A percentile compares a stretch with the other conserved stretches of the same genome.
These are phyloP conservation scores for Uronychia setigera DNA, from an alignment of 73 alveolate species.

Conservation along the genomic window DNA sequence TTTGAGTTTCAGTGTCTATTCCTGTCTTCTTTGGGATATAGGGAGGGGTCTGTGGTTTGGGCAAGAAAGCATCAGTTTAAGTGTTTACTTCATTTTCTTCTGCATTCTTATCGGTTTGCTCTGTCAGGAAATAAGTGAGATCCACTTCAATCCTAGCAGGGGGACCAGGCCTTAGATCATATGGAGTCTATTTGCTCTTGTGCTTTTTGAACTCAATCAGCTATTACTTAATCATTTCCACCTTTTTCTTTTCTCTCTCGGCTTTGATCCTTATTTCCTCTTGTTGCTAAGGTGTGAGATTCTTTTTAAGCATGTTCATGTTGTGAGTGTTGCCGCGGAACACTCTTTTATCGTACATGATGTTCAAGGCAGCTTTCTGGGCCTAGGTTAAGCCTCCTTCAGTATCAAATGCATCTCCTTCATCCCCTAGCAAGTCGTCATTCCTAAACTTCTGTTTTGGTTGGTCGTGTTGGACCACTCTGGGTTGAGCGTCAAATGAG, in stretches of 20 bases:
- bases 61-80: slow-evolving; percentile 93
- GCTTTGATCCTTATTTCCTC: slow-evolving; percentile 57
- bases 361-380: background rate
- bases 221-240: slow-evolving; percentile 64
- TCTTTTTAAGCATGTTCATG: slow-evolving; percentile 41
- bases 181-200: slow-evolving; percentile 74
- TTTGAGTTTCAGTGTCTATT: slow-evolving; percentile 95
- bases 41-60: slow-evolving; percentile 92
- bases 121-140: slow-evolving; percentile 86
- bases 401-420: background rate
- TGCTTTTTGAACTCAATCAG: slow-evolving; percentile 75
- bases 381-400: background rate
- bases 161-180: slow-evolving; percentile 91
- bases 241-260: slow-evolving; percentile 68
- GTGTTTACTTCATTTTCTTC: slow-evolving; percentile 73
- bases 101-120: slow-evolving; percentile 64
- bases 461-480: slow-evolving; percentile 21
- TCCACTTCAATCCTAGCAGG: slow-evolving; percentile 90
- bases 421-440: too few species aligned
- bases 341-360: slow-evolving; percentile 77
- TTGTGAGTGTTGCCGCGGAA: slow-evolving; percentile 86
- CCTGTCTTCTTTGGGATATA: slow-evolving; percentile 98
- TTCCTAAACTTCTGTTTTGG: too few species aligned
- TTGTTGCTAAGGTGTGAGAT: slow-evolving; percentile 61
- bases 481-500: slow-evolving; percentile 18